Percentiles rank a stretch among this genome's conserved stretches.
phyloP scores from a whole-genome alignment of 768 basidiomycete species.

The Peribolospora baueri region DNA sequence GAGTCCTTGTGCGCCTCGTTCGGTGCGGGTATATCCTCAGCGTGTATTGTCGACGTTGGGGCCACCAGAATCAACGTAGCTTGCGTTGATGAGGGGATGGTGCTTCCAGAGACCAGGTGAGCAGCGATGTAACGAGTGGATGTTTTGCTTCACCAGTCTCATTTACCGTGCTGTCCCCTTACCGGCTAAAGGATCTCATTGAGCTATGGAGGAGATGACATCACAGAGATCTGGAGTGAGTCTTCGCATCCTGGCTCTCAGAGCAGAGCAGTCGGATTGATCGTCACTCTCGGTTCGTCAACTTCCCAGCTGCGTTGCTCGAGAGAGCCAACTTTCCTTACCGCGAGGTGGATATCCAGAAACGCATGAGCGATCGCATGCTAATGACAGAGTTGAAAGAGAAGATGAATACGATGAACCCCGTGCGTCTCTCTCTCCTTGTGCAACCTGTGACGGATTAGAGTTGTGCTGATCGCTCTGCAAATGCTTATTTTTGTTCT shows the following conservation, averaged over 20 bases:
- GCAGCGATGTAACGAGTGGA: slow-evolving; percentile 1
- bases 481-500: background rate
- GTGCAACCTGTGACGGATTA: background rate
- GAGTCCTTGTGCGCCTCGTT: slow-evolving; percentile 83
- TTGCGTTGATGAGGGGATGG: slow-evolving; percentile 81
- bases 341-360: slow-evolving; percentile 43
- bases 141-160: background rate
- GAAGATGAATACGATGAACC: slow-evolving; percentile 57
- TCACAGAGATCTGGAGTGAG: slow-evolving; percentile 41
- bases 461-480: background rate
- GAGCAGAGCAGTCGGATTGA: no score
- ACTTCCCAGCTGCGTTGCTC: slow-evolving; percentile 42
- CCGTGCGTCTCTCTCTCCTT: slow-evolving; percentile 31
- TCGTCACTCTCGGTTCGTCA: slow-evolving; percentile 1
- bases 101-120: slow-evolving; percentile 67
- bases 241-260: no score
- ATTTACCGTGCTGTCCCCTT: background rate
- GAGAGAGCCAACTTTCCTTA: slow-evolving; percentile 70
- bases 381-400: slow-evolving; percentile 79
- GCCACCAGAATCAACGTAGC: slow-evolving; percentile 59
- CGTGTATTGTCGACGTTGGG: slow-evolving; percentile 89
- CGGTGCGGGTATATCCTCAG: slow-evolving; percentile 79
- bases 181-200: slow-evolving; percentile 37
- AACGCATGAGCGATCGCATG: slow-evolving; percentile 57
- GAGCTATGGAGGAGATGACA: slow-evolving; percentile 79